phyloP scores from a whole-genome alignment of 257 asterid genomes.

The Euphrasia confusa region DNA sequence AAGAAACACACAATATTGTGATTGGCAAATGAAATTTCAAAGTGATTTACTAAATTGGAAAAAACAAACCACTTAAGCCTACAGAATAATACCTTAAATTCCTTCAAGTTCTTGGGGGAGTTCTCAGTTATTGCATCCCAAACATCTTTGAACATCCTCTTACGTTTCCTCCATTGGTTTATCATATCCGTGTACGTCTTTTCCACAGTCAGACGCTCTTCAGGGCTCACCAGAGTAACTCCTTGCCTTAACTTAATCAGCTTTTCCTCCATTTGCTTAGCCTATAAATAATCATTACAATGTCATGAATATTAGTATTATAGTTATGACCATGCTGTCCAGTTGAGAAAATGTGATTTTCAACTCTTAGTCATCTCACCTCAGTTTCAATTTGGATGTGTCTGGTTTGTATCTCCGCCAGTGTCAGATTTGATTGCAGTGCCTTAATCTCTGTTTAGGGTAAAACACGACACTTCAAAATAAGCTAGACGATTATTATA shows the following conservation, averaged over 20 bases:
- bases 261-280: slow-evolving; percentile 71
- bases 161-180: slow-evolving; percentile 82
- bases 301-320: slow-evolving; percentile 1
- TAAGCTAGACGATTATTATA: too few species aligned
- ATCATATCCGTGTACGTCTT: slow-evolving; percentile 40
- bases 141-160: slow-evolving; percentile 87
- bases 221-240: slow-evolving; percentile 75
- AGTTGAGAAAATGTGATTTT: background rate
- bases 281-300: slow-evolving; percentile 36
- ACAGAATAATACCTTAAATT: slow-evolving; percentile 63
- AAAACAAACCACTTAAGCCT: background rate
- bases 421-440: slow-evolving; percentile 74
- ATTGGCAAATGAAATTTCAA: background rate
- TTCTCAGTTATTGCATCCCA: slow-evolving; percentile 96
- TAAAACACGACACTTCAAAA: background rate
- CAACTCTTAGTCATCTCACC: slow-evolving; percentile 32
- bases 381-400: slow-evolving; percentile 56
- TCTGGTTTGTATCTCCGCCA: slow-evolving; percentile 61
- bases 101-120: slow-evolving; percentile 79
- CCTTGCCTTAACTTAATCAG: slow-evolving; percentile 74
- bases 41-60: background rate
- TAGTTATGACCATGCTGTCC: slow-evolving; percentile 8
- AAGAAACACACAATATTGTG: background rate
- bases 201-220: slow-evolving; percentile 69
- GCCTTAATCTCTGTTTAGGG: slow-evolving; percentile 61